Conservation (phyloP, 2,329 filamentous ascomycete species). For the Fonsecaea nubica region DNA sequence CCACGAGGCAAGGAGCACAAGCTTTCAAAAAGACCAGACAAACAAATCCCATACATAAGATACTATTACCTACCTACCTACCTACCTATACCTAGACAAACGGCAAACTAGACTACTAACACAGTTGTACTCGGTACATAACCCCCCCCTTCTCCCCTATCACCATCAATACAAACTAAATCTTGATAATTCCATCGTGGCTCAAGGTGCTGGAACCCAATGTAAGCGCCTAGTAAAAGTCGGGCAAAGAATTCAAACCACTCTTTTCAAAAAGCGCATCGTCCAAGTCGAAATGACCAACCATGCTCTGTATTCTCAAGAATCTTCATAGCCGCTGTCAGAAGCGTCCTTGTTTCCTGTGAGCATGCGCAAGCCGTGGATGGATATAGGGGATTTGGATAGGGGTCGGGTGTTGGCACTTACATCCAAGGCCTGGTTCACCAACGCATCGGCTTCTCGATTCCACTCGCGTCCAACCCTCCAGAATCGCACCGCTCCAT, state of each 20-base stretch:
- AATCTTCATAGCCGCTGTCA: not conserved
- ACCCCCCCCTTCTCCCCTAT: too few relatives aligned
- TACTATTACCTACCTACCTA: not conserved
- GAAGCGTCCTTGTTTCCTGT: not conserved
- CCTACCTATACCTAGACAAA: too few relatives aligned
- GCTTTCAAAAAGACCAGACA: not conserved
- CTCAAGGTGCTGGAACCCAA: not conserved
- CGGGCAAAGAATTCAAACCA: not conserved
- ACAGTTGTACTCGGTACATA: too few relatives aligned
- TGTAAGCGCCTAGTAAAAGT: not conserved
- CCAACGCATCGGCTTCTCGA: conserved; percentile 50
- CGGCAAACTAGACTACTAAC: too few relatives aligned
- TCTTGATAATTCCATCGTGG: too few relatives aligned
- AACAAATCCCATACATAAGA: not conserved
- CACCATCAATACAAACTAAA: too few relatives aligned
- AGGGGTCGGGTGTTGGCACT: not conserved
- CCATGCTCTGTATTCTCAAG: not conserved
- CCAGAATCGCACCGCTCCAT: conserved; percentile 57
- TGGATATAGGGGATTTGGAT: not conserved
- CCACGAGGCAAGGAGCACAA: not conserved
- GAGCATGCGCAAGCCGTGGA: not conserved
- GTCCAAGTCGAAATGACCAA: not conserved
- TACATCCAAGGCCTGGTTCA: conserved; percentile 43
- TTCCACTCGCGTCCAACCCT: conserved; percentile 55
- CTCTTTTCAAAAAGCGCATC: not conserved